A percentile compares a stretch with the other conserved stretches of the same genome.
phyloP scores from a whole-genome alignment of 495 filamentous ascomycete genomes.

The Talaromyces thailandensis region DNA sequence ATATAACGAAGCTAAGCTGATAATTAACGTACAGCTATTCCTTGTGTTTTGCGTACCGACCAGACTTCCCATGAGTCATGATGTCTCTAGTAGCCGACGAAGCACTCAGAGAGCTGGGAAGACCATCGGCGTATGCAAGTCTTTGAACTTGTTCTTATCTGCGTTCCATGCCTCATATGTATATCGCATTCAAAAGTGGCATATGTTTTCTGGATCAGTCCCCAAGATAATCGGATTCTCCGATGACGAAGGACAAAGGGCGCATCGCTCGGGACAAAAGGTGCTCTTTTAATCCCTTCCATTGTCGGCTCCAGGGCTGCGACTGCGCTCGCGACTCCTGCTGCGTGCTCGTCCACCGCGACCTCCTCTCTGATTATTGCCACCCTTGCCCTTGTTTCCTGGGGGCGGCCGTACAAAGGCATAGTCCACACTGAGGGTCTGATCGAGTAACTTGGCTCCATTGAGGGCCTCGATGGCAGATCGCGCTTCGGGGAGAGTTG shows the following conservation, averaged over 20 bases:
- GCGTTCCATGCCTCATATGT: neutral
- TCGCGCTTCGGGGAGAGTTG: slow-evolving; percentile 75
- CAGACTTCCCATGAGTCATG: neutral
- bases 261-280: neutral
- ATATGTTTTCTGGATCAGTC: neutral
- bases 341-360: slow-evolving; percentile 42
- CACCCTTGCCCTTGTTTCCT: slow-evolving; percentile 48
- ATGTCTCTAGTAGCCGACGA: neutral
- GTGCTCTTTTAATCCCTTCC: slow-evolving; percentile 22
- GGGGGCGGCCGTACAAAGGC: slow-evolving; percentile 94
- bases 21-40: neutral
- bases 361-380: slow-evolving; percentile 36
- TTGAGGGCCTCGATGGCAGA: slow-evolving; percentile 81
- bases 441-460: slow-evolving; percentile 76
- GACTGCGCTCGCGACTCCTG: slow-evolving; percentile 48
- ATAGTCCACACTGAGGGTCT: slow-evolving; percentile 88
- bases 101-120: neutral
- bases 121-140: slow-evolving; percentile 3
- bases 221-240: slow-evolving; percentile 7
- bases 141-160: neutral
- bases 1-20: neutral
- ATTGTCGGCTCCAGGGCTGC: slow-evolving; percentile 42
- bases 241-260: slow-evolving; percentile 1
- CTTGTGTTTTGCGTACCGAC: neutral
- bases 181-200: neutral